A percentile compares a stretch with the other conserved stretches of the same genome.
phyloP scores from a whole-genome alignment of 371 early-diverging fungal genomes.

The Circinella umbellata region DNA sequence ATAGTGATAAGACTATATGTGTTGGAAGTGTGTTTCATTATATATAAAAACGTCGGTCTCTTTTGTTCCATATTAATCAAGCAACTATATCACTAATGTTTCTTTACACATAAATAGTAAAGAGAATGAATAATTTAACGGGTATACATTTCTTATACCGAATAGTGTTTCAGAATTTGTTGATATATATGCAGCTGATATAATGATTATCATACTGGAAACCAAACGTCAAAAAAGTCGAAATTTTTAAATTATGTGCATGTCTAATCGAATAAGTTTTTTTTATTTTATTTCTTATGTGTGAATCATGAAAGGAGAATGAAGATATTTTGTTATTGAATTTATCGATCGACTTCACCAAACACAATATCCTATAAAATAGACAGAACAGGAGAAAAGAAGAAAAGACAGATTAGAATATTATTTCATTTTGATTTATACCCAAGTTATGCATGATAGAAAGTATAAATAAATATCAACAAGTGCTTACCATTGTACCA shows the following conservation, averaged over 20 bases:
- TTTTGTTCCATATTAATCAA: too few relatives aligned
- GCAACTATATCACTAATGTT: too few relatives aligned
- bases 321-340: conserved; percentile 2
- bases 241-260: background rate
- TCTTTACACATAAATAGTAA: too few relatives aligned
- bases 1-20: too few relatives aligned
- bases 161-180: too few relatives aligned
- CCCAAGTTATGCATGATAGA: background rate
- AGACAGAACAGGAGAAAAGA: too few relatives aligned
- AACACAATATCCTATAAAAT: conserved; percentile 86
- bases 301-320: conserved; percentile 7
- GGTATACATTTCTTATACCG: too few relatives aligned
- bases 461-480: background rate
- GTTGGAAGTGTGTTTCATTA: too few relatives aligned
- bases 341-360: conserved; percentile 86
- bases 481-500: conserved; percentile 66
- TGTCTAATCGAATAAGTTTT: conserved; percentile 7
- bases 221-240: background rate
- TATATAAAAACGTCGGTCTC: too few relatives aligned
- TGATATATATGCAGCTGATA: too few relatives aligned
- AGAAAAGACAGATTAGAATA: background rate
- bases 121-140: too few relatives aligned
- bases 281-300: background rate
- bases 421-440: background rate
- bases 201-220: too few relatives aligned